Conservation (phyloP, 1,284 basidiomycete genomes). For the Paramarasmius palmivorus region DNA sequence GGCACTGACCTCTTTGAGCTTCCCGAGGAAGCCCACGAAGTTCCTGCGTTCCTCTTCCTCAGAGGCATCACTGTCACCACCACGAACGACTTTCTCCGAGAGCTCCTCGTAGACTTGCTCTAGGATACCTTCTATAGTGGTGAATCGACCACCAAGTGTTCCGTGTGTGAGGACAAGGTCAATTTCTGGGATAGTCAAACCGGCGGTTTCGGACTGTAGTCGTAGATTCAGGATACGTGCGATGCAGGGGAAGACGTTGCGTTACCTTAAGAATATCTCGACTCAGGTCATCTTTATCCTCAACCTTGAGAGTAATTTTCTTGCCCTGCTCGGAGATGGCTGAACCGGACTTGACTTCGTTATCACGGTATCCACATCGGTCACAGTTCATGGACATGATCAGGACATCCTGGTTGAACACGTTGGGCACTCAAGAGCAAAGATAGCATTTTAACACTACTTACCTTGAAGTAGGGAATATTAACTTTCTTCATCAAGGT, state of each 20-base stretch:
- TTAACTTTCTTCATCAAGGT: conserved; percentile 96
- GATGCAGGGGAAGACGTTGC: background rate
- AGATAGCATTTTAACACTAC: conserved; percentile 13
- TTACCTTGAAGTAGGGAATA: conserved; percentile 97
- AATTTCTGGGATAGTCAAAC: conserved; percentile 92
- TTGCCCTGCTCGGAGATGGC: conserved; percentile 89
- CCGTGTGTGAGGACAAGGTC: conserved; percentile 91
- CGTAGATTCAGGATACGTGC: background rate
- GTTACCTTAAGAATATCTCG: conserved; percentile 90
- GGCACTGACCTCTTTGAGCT: conserved; percentile 70
- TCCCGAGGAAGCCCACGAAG: conserved; percentile 79
- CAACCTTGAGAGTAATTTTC: conserved; percentile 86
- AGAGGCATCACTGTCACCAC: conserved; percentile 63
- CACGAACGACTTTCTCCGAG: conserved; percentile 84
- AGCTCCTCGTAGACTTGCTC: conserved; percentile 96
- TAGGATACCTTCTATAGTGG: conserved; percentile 94
- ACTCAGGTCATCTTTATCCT: conserved; percentile 92
- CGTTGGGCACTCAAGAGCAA: background rate
- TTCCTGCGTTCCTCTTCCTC: conserved; percentile 44
- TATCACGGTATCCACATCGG: conserved; percentile 93
- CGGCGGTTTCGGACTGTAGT: conserved; percentile 85
- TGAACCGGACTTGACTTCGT: conserved; percentile 94
- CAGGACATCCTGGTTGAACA: conserved; percentile 73
- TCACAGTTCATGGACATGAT: conserved; percentile 99
- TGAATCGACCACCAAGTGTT: conserved; percentile 97